phyloP scores from a whole-genome alignment of 2,329 filamentous ascomycete species.

The Nakataea oryzae region DNA sequence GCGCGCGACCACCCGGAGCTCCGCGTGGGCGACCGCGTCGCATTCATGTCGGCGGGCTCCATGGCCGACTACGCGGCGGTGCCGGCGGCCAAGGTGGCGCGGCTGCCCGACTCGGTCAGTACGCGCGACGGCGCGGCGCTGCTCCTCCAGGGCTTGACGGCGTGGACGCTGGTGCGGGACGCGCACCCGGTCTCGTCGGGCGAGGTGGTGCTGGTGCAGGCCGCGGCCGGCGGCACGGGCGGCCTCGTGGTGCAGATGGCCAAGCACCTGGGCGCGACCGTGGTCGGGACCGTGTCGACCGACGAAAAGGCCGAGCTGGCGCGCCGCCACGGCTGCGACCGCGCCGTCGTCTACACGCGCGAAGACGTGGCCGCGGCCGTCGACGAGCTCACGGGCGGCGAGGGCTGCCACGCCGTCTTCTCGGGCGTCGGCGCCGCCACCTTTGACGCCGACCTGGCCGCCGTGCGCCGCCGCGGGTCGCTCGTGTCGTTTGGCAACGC shows the following conservation, averaged over 20 bases:
- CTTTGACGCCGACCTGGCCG: conserved; percentile 68
- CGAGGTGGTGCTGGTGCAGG: conserved; percentile 63
- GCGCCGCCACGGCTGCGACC: conserved; percentile 58
- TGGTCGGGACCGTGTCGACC: conserved; percentile 71
- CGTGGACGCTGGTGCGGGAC: conserved; percentile 68
- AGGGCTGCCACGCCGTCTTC: conserved; percentile 68
- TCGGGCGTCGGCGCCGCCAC: conserved; percentile 79
- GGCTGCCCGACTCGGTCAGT: conserved; percentile 52
- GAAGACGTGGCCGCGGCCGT: conserved; percentile 50
- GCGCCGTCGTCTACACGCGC: conserved; percentile 58
- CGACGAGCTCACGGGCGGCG: conserved; percentile 56
- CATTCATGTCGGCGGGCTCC: conserved; percentile 35
- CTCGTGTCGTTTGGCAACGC: conserved; percentile 76
- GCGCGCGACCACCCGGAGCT: conserved; percentile 6
- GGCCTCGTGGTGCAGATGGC: conserved; percentile 68
- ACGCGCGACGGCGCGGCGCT: conserved; percentile 57
- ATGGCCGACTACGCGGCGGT: conserved; percentile 49
- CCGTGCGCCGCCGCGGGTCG: conserved; percentile 64
- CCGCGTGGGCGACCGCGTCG: conserved; percentile 50
- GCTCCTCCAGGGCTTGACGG: conserved; percentile 72
- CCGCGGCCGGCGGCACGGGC: conserved; percentile 76
- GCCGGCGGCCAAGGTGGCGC: conserved; percentile 42
- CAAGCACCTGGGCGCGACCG: conserved; percentile 60
- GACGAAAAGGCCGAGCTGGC: conserved; percentile 64
- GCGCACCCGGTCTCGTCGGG: conserved; percentile 25